These are phyloP conservation scores for Penicillium crustosum DNA, from an alignment of 2,329 filamentous ascomycete genomes.

Conservation along the genomic window DNA sequence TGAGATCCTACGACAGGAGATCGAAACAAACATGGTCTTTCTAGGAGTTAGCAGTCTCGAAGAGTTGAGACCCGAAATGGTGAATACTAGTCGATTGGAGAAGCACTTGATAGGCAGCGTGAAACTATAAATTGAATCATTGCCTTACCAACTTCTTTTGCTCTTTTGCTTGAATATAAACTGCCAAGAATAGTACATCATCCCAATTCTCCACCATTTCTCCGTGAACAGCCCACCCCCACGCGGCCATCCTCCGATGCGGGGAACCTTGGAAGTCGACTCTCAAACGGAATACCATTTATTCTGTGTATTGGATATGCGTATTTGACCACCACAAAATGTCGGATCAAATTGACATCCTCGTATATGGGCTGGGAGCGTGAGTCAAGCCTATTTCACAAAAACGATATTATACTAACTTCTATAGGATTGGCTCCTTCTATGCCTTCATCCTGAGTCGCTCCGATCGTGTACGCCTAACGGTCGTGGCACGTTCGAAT, in stretches of 20 bases:
- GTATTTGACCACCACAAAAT: slow-evolving; percentile 18
- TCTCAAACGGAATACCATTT: background rate
- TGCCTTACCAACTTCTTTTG: too few species aligned
- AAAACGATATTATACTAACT: background rate
- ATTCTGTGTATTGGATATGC: background rate
- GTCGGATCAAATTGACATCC: slow-evolving; percentile 40
- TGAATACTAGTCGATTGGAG: slow-evolving; percentile 35
- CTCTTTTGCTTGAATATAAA: background rate
- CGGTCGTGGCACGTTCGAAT: slow-evolving; percentile 49
- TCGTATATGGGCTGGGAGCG: slow-evolving; percentile 57
- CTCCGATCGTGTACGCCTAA: slow-evolving; percentile 41
- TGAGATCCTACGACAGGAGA: slow-evolving; percentile 34
- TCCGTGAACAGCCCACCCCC: slow-evolving; percentile 2
- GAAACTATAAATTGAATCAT: slow-evolving; percentile 24
- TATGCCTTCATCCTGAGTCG: slow-evolving; percentile 56
- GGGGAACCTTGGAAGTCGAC: background rate
- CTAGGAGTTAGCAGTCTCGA: slow-evolving; percentile 30
- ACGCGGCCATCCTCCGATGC: slow-evolving; percentile 5
- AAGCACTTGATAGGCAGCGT: slow-evolving; percentile 33
- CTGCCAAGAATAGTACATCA: background rate
- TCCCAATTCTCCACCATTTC: background rate
- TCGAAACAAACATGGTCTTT: slow-evolving; percentile 38
- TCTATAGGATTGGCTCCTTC: slow-evolving; percentile 55
- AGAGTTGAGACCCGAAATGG: slow-evolving; percentile 31
- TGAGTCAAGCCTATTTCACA: slow-evolving; percentile 35